Percentiles rank a stretch among this genome's conserved stretches.
These are phyloP conservation scores for Allomyces macrogynus DNA, from an alignment of 192 early-diverging fungal genomes.

Conservation along the genomic window DNA sequence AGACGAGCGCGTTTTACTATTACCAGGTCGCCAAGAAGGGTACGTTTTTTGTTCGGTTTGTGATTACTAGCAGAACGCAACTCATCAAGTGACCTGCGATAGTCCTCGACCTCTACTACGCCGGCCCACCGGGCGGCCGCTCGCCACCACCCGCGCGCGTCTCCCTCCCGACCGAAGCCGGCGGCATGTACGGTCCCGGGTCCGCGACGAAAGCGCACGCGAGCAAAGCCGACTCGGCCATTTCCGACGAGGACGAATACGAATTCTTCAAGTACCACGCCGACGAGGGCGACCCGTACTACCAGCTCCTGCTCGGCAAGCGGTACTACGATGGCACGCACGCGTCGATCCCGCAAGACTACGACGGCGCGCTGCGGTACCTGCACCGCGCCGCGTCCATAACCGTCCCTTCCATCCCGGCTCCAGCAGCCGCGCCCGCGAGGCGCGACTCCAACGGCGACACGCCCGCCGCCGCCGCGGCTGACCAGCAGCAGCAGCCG, in stretches of 20 bases:
- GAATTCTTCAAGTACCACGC: conserved; percentile 52
- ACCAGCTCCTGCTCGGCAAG: conserved; percentile 52
- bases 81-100: conserved; percentile 22
- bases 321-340: conserved; percentile 57
- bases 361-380: conserved; percentile 34
- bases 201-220: conserved; percentile 25
- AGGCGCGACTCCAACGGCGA: background rate
- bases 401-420: conserved; percentile 5
- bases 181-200: conserved; percentile 70
- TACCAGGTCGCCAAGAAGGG: conserved; percentile 55
- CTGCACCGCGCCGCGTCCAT: conserved; percentile 17
- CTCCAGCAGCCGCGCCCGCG: background rate
- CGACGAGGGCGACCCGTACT: conserved; percentile 30
- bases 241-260: conserved; percentile 41
- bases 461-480: no score
- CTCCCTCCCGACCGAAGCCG: conserved; percentile 51
- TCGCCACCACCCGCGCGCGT: conserved; percentile 40
- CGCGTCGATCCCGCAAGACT: conserved; percentile 25
- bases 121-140: conserved; percentile 69
- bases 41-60: conserved; percentile 6
- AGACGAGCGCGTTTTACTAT: conserved; percentile 59
- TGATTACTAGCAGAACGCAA: background rate
- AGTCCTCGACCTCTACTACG: conserved; percentile 22
- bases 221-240: background rate
- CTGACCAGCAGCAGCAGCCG: no score